Percentiles rank a stretch among this genome's conserved stretches.
These are phyloP conservation scores for Solanum pennellii DNA, from an alignment of 257 asterid species.

Conservation along the genomic window DNA sequence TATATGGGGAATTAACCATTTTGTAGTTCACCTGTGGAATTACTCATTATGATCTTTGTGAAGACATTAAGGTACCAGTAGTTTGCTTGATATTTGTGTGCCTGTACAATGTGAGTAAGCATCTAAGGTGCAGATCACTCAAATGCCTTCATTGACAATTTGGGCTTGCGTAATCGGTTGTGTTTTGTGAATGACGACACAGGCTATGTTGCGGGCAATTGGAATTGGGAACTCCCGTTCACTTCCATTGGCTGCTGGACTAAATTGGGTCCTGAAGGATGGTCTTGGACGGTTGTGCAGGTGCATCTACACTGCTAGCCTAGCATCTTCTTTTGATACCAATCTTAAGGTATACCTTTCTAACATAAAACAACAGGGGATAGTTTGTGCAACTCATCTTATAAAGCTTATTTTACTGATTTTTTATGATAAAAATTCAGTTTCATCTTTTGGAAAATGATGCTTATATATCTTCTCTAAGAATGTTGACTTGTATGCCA, in stretches of 20 bases:
- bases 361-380: background rate
- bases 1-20: background rate
- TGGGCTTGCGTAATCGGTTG: slow-evolving; percentile 1
- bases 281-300: slow-evolving; percentile 91
- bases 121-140: background rate
- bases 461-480: background rate
- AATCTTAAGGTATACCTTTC: slow-evolving; percentile 64
- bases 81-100: background rate
- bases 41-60: background rate
- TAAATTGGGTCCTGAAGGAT: slow-evolving; percentile 96
- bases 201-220: slow-evolving; percentile 98
- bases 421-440: background rate
- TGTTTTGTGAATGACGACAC: background rate
- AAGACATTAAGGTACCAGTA: background rate
- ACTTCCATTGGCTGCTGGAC: slow-evolving; percentile 92
- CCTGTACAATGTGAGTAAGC: background rate
- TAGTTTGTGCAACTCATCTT: background rate
- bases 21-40: background rate
- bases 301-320: slow-evolving; percentile 87
- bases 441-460: background rate
- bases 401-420: background rate
- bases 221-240: slow-evolving; percentile 87
- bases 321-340: slow-evolving; percentile 93
- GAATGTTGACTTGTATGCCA: background rate
- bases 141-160: background rate